Evolutionary conservation across 2,329 filamentous ascomycete genomes (phyloP), one percentile per base, ranked within the genome.

Genomic region (Dactylellina drechsleri): DNA sequence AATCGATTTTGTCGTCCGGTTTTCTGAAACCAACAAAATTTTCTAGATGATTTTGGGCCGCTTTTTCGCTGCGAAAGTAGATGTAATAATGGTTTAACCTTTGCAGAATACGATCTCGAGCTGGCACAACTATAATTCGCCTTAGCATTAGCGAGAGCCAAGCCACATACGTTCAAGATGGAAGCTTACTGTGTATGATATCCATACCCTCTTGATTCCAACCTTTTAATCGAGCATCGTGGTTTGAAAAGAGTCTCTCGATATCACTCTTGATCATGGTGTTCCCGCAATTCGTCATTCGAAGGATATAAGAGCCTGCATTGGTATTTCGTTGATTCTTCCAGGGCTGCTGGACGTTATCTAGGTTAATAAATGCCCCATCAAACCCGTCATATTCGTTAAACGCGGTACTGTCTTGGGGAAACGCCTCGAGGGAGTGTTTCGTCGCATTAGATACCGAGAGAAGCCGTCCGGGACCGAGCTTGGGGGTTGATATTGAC

Each of bases 251-350:
- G 20, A 74, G 45, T 26, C 70, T 74, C 7, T 64, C 57, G 20
- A 74, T 67, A 52, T 74, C 70, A 31, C 70, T 74, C 23, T 64
- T 62, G 20, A 74, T 58, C 70, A 74, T 74, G 5, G 70, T 74
- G 1, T 26, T 13, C 6, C 70, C 70, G 23, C 70, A 74, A 13
- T 74, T 74, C 1, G 52, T 40, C 5, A 74, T 18, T n/a, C 57
- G 45, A n/a, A 74, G 57, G 0, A 74, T 53, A 28, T 66, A 49
- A 20, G 53, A 61, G 7, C 41, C 28, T 13, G 59, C 43, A 12
- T 45, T 23, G 5, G 8, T 26, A 36, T 36, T 36, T 10, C 31
- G 31, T 23, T 62, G 56, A 4, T 36, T 57, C 16, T 41, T 16
- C 66, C 66, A 70, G 10, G 57, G n/a, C n/a, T 40, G 26, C 7